Conservation (phyloP, 208 protist genomes). For the Leishmania guyanensis region DNA sequence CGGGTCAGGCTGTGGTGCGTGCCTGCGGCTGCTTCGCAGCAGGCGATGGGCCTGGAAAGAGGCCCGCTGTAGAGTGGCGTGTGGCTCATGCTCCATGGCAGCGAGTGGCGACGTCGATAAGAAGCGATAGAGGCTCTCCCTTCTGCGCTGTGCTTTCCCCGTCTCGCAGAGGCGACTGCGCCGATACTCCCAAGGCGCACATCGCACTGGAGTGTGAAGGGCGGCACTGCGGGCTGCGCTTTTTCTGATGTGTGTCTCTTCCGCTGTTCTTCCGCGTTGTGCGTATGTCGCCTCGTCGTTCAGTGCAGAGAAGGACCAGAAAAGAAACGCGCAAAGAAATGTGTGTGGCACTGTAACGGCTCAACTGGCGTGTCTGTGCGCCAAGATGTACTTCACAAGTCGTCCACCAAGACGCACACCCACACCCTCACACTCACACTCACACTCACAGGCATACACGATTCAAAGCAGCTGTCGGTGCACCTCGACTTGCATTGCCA, state of each 20-base stretch:
- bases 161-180: background rate
- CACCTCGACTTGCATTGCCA: background rate
- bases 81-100: background rate
- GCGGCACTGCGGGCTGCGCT: no score
- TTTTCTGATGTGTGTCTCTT: no score
- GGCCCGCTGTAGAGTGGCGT: background rate
- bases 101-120: background rate
- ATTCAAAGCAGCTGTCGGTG: background rate
- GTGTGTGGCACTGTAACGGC: no score
- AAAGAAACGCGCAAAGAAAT: no score
- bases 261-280: no score
- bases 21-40: background rate
- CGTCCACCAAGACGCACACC: no score
- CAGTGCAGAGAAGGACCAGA: no score
- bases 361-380: background rate
- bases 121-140: background rate
- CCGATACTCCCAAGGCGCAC: no score
- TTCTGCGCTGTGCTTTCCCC: background rate
- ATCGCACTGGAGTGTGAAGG: no score
- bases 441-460: no score
- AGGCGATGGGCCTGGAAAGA: background rate
- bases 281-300: no score
- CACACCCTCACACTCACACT: no score
- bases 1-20: background rate
- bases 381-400: background rate